Evolutionary conservation across 805 yeast species (phyloP).

Genomic region (Wickerhamiella brachini): DNA sequence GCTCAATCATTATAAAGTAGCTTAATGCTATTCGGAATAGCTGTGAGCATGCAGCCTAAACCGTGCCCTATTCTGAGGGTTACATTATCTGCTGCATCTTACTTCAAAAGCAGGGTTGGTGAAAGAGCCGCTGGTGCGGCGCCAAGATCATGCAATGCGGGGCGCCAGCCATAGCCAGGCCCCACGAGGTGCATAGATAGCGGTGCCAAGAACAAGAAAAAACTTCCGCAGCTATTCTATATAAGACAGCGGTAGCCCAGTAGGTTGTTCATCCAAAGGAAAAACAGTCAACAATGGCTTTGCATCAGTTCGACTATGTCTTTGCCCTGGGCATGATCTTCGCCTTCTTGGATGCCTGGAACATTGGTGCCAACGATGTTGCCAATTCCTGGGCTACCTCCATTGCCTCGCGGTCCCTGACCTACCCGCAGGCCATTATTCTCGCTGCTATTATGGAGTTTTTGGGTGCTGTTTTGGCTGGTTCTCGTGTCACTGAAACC

Average conservation of each 20-base stretch:
- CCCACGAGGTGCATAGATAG: background rate
- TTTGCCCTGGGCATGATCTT: slow-evolving; percentile 56
- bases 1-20: too few relatives aligned
- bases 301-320: slow-evolving; percentile 41
- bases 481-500: slow-evolving; percentile 61
- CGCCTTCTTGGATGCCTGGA: slow-evolving; percentile 67
- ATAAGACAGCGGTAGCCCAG: background rate
- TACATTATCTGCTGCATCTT: background rate
- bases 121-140: background rate
- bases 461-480: slow-evolving; percentile 60
- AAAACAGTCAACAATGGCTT: slow-evolving; percentile 5
- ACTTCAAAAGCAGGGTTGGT: background rate
- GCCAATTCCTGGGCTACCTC: slow-evolving; percentile 72
- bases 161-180: background rate
- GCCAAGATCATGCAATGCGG: background rate
- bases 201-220: background rate
- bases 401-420: slow-evolving; percentile 53
- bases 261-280: background rate
- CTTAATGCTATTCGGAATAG: background rate
- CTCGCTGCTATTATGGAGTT: slow-evolving; percentile 60
- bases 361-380: slow-evolving; percentile 72
- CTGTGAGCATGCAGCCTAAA: background rate
- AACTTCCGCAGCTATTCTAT: background rate
- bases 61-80: background rate
- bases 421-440: slow-evolving; percentile 64